Conservation (phyloP, 2,329 filamentous ascomycete species). For the Xylariales sp. region DNA sequence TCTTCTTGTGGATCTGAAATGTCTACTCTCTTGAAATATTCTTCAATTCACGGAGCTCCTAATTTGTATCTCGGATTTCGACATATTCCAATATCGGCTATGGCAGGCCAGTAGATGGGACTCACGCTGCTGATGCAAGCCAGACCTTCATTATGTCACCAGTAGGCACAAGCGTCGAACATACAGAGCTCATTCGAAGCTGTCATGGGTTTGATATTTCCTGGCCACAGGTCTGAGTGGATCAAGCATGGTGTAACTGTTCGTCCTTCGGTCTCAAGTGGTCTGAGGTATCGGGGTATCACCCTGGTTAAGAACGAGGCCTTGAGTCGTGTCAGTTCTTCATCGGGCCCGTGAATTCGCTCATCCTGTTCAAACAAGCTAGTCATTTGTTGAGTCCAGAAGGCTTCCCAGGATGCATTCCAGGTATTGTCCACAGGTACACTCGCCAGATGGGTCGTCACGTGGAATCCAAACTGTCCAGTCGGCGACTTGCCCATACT, state of each 20-base stretch:
- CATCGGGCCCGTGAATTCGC: not conserved
- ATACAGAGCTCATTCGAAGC: slow-evolving; percentile 12
- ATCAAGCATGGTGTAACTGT: slow-evolving; percentile 17
- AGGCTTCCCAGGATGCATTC: slow-evolving; percentile 17
- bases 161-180: slow-evolving; percentile 17
- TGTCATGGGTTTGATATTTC: slow-evolving; percentile 15
- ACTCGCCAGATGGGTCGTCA: slow-evolving; percentile 1
- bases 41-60: slow-evolving; percentile 16
- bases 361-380: not conserved
- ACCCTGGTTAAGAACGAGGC: slow-evolving; percentile 12
- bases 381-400: slow-evolving; percentile 13
- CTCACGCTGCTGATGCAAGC: slow-evolving; percentile 18
- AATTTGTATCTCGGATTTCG: slow-evolving; percentile 19
- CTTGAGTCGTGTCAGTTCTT: slow-evolving; percentile 13
- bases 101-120: not conserved
- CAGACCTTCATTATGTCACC: slow-evolving; percentile 15
- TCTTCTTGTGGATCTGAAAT: slow-evolving; percentile 22
- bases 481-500: slow-evolving; percentile 18
- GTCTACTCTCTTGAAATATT: slow-evolving; percentile 19
- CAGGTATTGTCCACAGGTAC: slow-evolving; percentile 14
- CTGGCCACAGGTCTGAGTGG: slow-evolving; percentile 20
- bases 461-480: slow-evolving; percentile 1
- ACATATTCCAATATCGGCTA: slow-evolving; percentile 19
- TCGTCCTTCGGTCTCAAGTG: slow-evolving; percentile 17
- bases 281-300: slow-evolving; percentile 10